Evolutionary conservation across 2,329 filamentous ascomycete species (phyloP), one percentile per base, ranked within the genome.

Genomic region (Eurotiales sp.): DNA sequence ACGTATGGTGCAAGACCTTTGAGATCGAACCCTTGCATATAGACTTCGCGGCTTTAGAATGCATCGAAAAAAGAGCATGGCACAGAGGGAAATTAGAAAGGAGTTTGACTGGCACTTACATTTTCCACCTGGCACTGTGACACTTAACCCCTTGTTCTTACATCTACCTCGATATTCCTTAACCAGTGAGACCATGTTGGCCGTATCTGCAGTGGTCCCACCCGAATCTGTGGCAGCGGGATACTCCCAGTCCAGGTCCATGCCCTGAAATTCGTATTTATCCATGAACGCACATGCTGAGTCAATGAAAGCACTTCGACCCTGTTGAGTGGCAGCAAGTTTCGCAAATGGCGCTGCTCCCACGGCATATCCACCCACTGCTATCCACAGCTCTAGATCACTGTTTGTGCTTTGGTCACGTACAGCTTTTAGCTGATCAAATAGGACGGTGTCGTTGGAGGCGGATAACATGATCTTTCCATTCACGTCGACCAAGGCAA

Each of bases 401-500:
- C 19, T 39, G 29, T 32, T n/a, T 2, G 61, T 46, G 1, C 64
- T 56, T 1, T 39, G 55, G 0, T 59, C 41, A 50, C 75, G 74
- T 2, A 76, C 55, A 1, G 51, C 52, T 1, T 65, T 66, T 21
- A 70, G 59, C 3, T 61, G 48, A 4, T 25, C 29, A 22, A 63
- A 64, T 1, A 70, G 46, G 0, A 48, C 17, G 0, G 40, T 46
- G 8, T 55, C 58, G 51, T 2, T 52, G 8, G 34, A n/a, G 27
- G 62, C 58, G 56, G 66, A 67, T 0, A 70, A 60, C 1, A 51
- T 52, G 2, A 61, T 45, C 1, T 59, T 44, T 23, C 60, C 72
- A 4, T 42, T 46, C 0, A 72, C 67, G 39, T 76, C 64, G 45
- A 77, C 68, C 21, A 65, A 67, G 1, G 66, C 70, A 50, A 77